Evolutionary conservation across 2,329 filamentous ascomycete species (phyloP), one percentile per base, ranked within the genome.

Genomic region (Leptographium radiaticola): DNA sequence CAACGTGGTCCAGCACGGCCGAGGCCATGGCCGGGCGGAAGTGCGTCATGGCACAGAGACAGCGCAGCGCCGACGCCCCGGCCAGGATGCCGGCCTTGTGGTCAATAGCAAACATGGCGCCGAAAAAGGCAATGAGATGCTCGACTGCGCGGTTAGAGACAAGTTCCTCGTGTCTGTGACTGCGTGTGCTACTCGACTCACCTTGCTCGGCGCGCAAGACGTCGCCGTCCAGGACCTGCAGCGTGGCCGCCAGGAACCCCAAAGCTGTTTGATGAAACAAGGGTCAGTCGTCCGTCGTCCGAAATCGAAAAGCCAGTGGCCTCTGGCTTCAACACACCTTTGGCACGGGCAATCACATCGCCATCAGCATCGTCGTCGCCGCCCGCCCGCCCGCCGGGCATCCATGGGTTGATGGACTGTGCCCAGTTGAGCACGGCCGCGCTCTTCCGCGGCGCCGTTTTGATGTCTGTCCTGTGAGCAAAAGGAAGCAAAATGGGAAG

Each of bases 41-140:
- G 13, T 67, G 66, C 51, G 71, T 73, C 72, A 78, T 79, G 49
- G 61, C 59, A 44, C 67, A 68, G 49, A 81, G 72, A 33, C 71
- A 68, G 1, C 69, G 68, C n/a, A 81, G 64, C 1, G 77, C 77
- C 46, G 71, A 75, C 4, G 76, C 69, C 2, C 77, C 76, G 1
- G 77, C 71, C 45, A 76, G 66, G 53, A 81, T 73, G 43, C 78
- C 78, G n/a, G 76, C 77, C 61, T 77, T 77, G 65, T 80, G 76
- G 58, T 81, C 77, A 52, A 76, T 73, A 2, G 75, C 75, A 58
- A 80, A 81, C 69, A 81, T 77, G 55, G 75, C 73, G 15, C 74
- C 73, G 54, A 81, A 81, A 66, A 80, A 81, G 39, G 68, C 67
- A 31, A 79, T 58, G 10, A 67, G 61, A 3, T 60, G 61, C 16